These are phyloP conservation scores for Rhizophagus sp. DNA, from an alignment of 192 early-diverging fungal species.

Conservation along the genomic window DNA sequence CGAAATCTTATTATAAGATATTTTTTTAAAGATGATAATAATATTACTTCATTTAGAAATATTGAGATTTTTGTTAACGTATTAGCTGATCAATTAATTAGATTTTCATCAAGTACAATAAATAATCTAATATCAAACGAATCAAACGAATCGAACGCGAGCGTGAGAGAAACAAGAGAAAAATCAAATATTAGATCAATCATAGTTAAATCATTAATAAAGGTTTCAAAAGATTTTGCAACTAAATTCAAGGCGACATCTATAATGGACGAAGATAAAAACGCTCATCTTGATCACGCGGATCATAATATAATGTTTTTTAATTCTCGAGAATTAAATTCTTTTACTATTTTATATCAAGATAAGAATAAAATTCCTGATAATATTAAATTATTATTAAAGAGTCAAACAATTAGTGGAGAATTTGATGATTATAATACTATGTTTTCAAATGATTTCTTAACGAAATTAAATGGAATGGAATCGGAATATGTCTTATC, in stretches of 20 bases:
- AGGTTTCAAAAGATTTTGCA: constrained; percentile 21
- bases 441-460: not conserved
- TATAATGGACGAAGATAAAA: not conserved
- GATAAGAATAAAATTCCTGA: constrained; percentile 11
- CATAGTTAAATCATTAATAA: constrained; percentile 6
- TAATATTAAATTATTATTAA: constrained; percentile 10
- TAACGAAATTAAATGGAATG: constrained; percentile 13
- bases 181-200: constrained; percentile 7
- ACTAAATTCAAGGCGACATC: not conserved
- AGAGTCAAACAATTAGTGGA: not conserved
- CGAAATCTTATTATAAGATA: constrained; percentile 8
- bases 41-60: constrained; percentile 12
- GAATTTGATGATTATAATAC: not conserved
- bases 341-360: not conserved
- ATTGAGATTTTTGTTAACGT: constrained; percentile 23
- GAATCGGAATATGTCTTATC: not conserved
- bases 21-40: constrained; percentile 2
- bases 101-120: constrained; percentile 16
- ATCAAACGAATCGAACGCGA: too few species aligned
- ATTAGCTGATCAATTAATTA: constrained; percentile 22
- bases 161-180: not conserved
- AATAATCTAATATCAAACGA: not conserved
- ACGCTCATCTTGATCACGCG: not conserved
- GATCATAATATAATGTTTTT: constrained; percentile 21
- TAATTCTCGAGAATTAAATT: not conserved